These are phyloP conservation scores for Luffa aegyptiaca DNA, from an alignment of 306 rosid species.

Conservation along the genomic window DNA sequence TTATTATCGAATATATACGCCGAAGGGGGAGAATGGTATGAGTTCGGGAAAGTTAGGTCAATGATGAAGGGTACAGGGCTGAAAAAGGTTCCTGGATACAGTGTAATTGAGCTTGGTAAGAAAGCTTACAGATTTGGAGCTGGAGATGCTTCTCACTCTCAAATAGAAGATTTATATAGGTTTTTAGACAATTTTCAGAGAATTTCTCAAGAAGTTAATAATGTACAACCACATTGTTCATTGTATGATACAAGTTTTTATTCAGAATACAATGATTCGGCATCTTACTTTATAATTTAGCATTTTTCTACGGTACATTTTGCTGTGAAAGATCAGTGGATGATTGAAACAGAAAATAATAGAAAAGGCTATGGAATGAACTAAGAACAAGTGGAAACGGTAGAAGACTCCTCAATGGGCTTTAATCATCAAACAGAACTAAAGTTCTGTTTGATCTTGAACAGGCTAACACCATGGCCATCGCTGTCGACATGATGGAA, in stretches of 20 bases:
- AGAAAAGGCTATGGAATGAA: background rate
- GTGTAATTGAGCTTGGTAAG: constrained; percentile 60
- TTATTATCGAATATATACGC: constrained; percentile 79
- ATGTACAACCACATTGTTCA: constrained; percentile 23
- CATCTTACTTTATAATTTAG: background rate
- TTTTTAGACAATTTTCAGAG: constrained; percentile 37
- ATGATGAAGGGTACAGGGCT: constrained; percentile 61
- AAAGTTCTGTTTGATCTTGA: background rate
- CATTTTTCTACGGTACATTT: background rate
- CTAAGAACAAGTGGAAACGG: background rate
- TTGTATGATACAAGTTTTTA: background rate
- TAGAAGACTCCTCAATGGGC: background rate
- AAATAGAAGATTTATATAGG: constrained; percentile 32
- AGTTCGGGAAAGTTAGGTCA: constrained; percentile 64
- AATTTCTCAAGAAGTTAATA: constrained; percentile 30
- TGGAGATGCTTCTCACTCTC: constrained; percentile 44
- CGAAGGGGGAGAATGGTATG: constrained; percentile 76
- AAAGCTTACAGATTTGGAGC: constrained; percentile 63
- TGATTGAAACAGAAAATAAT: background rate
- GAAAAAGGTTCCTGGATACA: constrained; percentile 77
- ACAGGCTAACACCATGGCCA: background rate
- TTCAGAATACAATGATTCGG: background rate
- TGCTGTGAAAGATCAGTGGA: background rate
- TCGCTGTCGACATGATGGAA: background rate
- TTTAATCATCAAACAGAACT: background rate